Evolutionary conservation across 177 flowering plant species (phyloP), one percentile per base, ranked within the genome.

Genomic region (Vitis hybrid): DNA sequence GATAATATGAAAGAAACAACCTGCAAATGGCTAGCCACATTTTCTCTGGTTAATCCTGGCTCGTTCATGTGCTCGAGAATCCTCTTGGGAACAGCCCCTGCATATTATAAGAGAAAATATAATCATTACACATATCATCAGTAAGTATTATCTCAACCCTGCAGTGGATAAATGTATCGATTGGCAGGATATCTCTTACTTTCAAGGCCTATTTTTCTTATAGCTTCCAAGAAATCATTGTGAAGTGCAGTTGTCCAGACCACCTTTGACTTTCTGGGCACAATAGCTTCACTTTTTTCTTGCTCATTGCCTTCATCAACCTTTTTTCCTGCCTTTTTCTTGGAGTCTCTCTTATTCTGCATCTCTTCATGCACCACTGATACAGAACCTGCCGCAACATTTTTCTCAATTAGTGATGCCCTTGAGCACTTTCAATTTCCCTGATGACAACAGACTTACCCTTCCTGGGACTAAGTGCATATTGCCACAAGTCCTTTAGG

Each of bases 171-270:
- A 26, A 26, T 26, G 30, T 40, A 40, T 40, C 9, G 4, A 40
- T 40, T 15, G 19, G 10, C 56, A 63, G 45, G 56, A 54, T 21
- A 52, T 18, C 7, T 45, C 91, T 84, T 84, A 89, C 92, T 81
- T 0, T 80, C 82, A 18, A 79, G 52, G 66, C 89, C 89, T 14
- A 91, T 60, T 14, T 45, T 56, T 18, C 70, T 68, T 11, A 89
- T 63, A 63, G 93, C 90, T 4, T 84, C 77, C 65, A 91, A 57
- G 63, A 91, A 91, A 10, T 63, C 73, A 45, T 77, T 72, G 56
- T 91, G 96, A 68, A 91, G 89, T 0, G 72, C 57, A 18, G 67
- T 69, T 14, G 81, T 81, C 93, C 93, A 91, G 66, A 82, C 71
- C 40, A 89, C 72, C 70, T 83, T 86, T 8, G 77, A 51, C 73